These are phyloP conservation scores for Metarhizium guizhouense DNA, from an alignment of 2,329 filamentous ascomycete species.

Conservation along the genomic window DNA sequence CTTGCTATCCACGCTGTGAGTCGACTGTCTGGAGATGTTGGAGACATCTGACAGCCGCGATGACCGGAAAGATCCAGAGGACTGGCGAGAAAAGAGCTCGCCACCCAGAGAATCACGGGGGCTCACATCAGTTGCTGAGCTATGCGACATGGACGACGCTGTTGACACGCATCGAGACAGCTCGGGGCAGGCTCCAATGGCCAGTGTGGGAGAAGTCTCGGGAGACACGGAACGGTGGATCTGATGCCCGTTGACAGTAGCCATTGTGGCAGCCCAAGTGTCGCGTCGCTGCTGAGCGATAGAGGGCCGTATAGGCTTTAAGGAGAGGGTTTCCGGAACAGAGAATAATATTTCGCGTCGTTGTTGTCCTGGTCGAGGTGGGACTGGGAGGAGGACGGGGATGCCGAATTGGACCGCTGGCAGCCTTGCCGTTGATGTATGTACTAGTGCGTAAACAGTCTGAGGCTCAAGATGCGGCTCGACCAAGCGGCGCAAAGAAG, in stretches of 20 bases:
- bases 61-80: conserved; percentile 48
- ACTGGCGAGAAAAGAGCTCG: conserved; percentile 46
- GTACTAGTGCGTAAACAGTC: conserved; percentile 3
- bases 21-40: conserved; percentile 34
- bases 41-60: conserved; percentile 35
- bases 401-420: conserved; percentile 3
- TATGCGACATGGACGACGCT: conserved; percentile 49
- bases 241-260: conserved; percentile 22
- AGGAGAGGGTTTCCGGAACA: not conserved
- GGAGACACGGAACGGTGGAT: conserved; percentile 37
- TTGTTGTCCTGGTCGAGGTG: not conserved
- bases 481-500: conserved; percentile 4
- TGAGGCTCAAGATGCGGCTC: conserved; percentile 6
- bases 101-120: conserved; percentile 48
- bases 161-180: conserved; percentile 58
- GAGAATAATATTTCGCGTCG: not conserved
- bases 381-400: not conserved
- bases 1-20: conserved; percentile 31
- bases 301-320: not conserved
- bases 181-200: conserved; percentile 48
- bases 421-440: not conserved
- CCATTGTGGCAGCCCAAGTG: conserved; percentile 16
- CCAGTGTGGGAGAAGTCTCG: conserved; percentile 51
- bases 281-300: not conserved
- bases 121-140: conserved; percentile 40